Evolutionary conservation across 176 grass and related monocot species (phyloP).

Genomic region (Musa troglodytarum): DNA sequence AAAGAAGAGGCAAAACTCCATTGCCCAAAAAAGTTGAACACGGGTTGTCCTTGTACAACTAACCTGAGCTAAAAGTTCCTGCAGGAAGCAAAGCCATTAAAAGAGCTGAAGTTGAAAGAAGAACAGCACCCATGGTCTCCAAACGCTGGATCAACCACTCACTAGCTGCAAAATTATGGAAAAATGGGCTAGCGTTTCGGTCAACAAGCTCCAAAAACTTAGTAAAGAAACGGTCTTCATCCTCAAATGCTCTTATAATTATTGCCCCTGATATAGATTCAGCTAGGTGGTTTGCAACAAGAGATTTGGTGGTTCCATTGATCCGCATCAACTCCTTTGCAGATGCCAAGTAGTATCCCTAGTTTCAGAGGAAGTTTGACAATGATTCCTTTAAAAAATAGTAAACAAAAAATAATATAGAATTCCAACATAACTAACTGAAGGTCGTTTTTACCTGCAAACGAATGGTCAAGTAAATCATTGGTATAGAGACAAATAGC

Average conservation of each 20-base stretch:
- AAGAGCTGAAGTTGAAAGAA: constrained; percentile 73
- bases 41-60: background rate
- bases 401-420: no score
- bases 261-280: constrained; percentile 74
- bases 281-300: constrained; percentile 69
- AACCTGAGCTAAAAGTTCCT: constrained; percentile 67
- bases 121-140: constrained; percentile 62
- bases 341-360: constrained; percentile 84
- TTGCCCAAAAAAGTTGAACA: no score
- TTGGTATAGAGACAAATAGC: constrained; percentile 57
- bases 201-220: constrained; percentile 66
- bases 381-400: no score
- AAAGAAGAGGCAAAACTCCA: no score
- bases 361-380: background rate
- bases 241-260: constrained; percentile 71
- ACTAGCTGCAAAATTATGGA: constrained; percentile 68
- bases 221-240: constrained; percentile 81
- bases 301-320: constrained; percentile 92
- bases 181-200: constrained; percentile 71
- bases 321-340: constrained; percentile 94
- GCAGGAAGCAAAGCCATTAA: constrained; percentile 69
- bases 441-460: constrained; percentile 45
- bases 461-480: constrained; percentile 53
- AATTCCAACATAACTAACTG: background rate
- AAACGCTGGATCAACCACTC: constrained; percentile 87